Evolutionary conservation across 495 filamentous ascomycete species (phyloP).

Genomic region (Talaromyces ruber): DNA sequence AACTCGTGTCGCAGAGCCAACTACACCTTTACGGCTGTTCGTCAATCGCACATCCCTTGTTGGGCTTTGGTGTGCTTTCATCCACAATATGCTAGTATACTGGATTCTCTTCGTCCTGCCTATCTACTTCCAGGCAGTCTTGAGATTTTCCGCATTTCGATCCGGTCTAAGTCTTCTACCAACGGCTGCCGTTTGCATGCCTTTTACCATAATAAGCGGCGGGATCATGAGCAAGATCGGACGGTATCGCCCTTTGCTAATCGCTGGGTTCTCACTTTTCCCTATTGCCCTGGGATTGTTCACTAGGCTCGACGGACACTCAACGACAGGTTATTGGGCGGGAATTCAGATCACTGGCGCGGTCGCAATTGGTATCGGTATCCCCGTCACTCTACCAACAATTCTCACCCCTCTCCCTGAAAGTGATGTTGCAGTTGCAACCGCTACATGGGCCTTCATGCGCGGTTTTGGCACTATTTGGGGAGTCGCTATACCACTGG

Average conservation of each 20-base stretch:
- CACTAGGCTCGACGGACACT: conserved; percentile 41
- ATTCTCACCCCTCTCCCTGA: conserved; percentile 25
- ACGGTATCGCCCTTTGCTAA: conserved; percentile 27
- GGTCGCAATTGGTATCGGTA: conserved; percentile 18
- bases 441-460: conserved; percentile 32
- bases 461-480: conserved; percentile 37
- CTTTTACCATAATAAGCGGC: conserved; percentile 51
- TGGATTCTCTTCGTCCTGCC: not conserved
- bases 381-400: conserved; percentile 20
- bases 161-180: conserved; percentile 53
- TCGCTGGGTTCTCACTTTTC: conserved; percentile 46
- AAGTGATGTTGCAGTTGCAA: conserved; percentile 26
- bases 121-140: conserved; percentile 41
- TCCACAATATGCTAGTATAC: not conserved
- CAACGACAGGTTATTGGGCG: conserved; percentile 13
- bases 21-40: not conserved
- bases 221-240: conserved; percentile 39
- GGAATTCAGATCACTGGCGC: conserved; percentile 18
- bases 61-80: not conserved
- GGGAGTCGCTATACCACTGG: conserved; percentile 38
- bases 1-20: not conserved
- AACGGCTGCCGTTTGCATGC: conserved; percentile 59
- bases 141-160: conserved; percentile 57
- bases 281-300: conserved; percentile 58
- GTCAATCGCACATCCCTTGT: not conserved